Percentiles rank a stretch among this genome's conserved stretches.
phyloP scores from a whole-genome alignment of 805 yeast genomes.

The Kazachstania psychrophila region DNA sequence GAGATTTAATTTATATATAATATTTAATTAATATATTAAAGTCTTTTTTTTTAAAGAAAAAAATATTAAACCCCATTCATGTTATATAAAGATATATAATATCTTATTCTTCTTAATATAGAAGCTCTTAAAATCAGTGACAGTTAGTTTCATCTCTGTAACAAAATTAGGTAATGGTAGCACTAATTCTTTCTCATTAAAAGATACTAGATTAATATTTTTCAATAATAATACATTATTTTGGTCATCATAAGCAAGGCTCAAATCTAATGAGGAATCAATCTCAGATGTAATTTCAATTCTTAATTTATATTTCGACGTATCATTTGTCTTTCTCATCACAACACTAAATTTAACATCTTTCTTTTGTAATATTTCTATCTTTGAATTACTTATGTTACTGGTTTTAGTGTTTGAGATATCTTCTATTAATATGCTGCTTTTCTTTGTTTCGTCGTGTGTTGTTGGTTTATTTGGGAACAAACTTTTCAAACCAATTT shows the following conservation, averaged over 20 bases:
- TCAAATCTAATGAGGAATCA: constrained; percentile 29
- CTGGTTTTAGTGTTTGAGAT: constrained; percentile 23
- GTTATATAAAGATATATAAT: constrained; percentile 28
- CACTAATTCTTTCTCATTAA: constrained; percentile 22
- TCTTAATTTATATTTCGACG: constrained; percentile 27
- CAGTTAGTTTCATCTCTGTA: constrained; percentile 2
- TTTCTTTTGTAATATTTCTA: constrained; percentile 6
- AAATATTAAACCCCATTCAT: no score
- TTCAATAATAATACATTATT: constrained; percentile 28
- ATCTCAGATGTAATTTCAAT: constrained; percentile 32
- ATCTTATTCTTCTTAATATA: constrained; percentile 24
- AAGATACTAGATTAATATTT: constrained; percentile 20
- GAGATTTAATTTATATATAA: background rate
- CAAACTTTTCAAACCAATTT: constrained; percentile 20
- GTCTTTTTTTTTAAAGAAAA: no score
- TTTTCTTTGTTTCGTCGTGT: no score
- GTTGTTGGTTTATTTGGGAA: constrained; percentile 21
- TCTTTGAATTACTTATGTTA: background rate
- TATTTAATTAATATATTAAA: no score
- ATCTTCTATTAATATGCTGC: constrained; percentile 50
- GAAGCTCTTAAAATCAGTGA: constrained; percentile 21
- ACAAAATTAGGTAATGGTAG: constrained; percentile 34
- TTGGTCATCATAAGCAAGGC: constrained; percentile 22
- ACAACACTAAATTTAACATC: constrained; percentile 22
- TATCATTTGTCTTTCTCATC: constrained; percentile 25